phyloP scores from a whole-genome alignment of 2,329 filamentous ascomycete genomes.

The Plectosphaerella plurivora region DNA sequence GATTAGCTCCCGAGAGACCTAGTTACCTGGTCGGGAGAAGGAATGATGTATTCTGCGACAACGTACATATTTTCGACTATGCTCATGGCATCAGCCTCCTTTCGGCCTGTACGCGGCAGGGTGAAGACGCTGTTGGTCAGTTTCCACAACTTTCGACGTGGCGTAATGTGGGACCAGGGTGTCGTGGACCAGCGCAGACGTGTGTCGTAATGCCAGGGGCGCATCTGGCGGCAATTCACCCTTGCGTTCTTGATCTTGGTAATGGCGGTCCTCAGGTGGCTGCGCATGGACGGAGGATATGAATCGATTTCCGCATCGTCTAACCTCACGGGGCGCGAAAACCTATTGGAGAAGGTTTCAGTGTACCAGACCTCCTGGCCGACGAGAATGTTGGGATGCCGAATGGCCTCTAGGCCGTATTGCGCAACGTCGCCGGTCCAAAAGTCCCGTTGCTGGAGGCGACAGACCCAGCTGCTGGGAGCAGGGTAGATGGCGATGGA shows the following conservation, averaged over 20 bases:
- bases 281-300: too few species aligned
- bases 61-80: not conserved
- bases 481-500: not conserved
- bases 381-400: not conserved
- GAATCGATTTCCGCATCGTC: too few species aligned
- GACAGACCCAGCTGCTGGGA: not conserved
- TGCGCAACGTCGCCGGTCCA: constrained; percentile 1
- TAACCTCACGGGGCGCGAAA: too few species aligned
- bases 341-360: too few species aligned
- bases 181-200: constrained; percentile 5
- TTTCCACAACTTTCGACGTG: not conserved
- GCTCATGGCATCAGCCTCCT: not conserved
- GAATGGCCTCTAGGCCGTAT: constrained; percentile 1
- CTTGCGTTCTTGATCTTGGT: not conserved
- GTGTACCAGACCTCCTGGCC: not conserved
- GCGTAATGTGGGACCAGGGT: constrained; percentile 1
- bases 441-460: constrained; percentile 3
- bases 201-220: constrained; percentile 5
- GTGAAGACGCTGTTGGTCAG: not conserved
- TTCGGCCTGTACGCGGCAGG: not conserved
- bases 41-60: not conserved
- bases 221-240: not conserved
- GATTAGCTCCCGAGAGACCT: not conserved
- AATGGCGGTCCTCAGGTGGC: not conserved
- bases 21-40: not conserved